A percentile compares a stretch with the other conserved stretches of the same genome.
phyloP scores from a whole-genome alignment of 2,329 filamentous ascomycete species.

The Cytospora piceae region DNA sequence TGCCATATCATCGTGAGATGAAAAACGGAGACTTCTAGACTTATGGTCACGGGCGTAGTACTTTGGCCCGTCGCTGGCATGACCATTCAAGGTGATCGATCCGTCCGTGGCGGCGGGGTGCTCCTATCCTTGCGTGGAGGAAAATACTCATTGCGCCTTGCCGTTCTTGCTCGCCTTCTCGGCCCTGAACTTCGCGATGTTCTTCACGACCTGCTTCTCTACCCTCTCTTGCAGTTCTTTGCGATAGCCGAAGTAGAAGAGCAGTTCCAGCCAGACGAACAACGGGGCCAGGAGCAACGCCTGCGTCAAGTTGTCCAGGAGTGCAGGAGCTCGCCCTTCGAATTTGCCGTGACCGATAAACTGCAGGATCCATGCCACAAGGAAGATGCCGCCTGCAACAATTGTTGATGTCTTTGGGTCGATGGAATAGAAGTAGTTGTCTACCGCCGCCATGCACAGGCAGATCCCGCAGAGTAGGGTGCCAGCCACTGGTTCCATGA shows the following conservation, averaged over 20 bases:
- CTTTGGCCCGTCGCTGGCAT: background rate
- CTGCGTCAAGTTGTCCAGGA: constrained; percentile 90
- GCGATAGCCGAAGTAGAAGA: constrained; percentile 90
- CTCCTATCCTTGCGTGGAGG: background rate
- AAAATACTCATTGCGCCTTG: constrained; percentile 52
- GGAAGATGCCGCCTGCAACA: constrained; percentile 67
- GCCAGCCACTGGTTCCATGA: constrained; percentile 93
- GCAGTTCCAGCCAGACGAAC: constrained; percentile 94
- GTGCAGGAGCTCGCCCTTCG: constrained; percentile 83
- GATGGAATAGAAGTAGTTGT: constrained; percentile 72
- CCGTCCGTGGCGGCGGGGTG: background rate
- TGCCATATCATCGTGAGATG: background rate
- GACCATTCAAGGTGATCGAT: background rate
- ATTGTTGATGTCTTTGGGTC: constrained; percentile 54
- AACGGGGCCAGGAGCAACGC: constrained; percentile 91
- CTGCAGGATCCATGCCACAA: constrained; percentile 82
- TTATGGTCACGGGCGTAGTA: background rate
- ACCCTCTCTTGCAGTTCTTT: constrained; percentile 83
- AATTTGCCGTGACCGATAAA: constrained; percentile 91
- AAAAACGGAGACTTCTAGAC: background rate
- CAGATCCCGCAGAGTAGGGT: constrained; percentile 76
- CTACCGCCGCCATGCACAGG: constrained; percentile 72
- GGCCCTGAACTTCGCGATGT: constrained; percentile 74
- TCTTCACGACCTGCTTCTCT: constrained; percentile 72
- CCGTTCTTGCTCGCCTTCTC: constrained; percentile 54